Conservation (phyloP, 2,329 filamentous ascomycete genomes). For the Alternaria longipes region DNA sequence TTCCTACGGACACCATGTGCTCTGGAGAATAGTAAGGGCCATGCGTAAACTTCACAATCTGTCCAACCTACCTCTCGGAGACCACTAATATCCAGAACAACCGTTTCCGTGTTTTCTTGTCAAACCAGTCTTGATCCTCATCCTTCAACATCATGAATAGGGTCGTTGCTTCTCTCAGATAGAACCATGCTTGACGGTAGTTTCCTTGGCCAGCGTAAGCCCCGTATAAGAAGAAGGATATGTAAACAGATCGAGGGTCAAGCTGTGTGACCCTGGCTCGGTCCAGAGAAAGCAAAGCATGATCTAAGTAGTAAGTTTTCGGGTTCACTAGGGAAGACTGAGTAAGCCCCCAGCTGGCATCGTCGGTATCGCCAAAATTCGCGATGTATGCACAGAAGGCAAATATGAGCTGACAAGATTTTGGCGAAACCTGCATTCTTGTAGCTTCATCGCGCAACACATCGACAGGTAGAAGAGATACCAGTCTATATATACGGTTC, state of each 20-base stretch:
- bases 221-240: constrained; percentile 82
- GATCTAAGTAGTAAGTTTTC: constrained; percentile 29
- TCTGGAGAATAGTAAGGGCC: constrained; percentile 47
- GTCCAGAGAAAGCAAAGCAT: constrained; percentile 32
- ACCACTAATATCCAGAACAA: constrained; percentile 40
- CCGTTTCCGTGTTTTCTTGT: constrained; percentile 16
- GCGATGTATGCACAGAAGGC: constrained; percentile 52
- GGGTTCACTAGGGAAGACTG: not conserved
- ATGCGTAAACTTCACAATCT: not conserved
- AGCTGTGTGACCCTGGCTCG: constrained; percentile 30
- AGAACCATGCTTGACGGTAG: constrained; percentile 81
- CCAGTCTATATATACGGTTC: constrained; percentile 69
- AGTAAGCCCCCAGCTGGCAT: not conserved
- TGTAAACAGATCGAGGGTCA: constrained; percentile 60
- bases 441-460: constrained; percentile 34
- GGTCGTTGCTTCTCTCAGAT: constrained; percentile 79
- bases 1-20: constrained; percentile 76
- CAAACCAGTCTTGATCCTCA: constrained; percentile 25
- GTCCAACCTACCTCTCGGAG: constrained; percentile 32
- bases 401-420: constrained; percentile 45
- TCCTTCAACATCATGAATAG: constrained; percentile 54
- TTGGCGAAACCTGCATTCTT: constrained; percentile 27
- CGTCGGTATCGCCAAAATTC: constrained; percentile 32
- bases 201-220: constrained; percentile 75
- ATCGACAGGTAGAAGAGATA: constrained; percentile 40